Percentiles rank a stretch among this genome's conserved stretches.
Evolutionary conservation across 2,329 filamentous ascomycete genomes (phyloP).

Genomic region (Coleophoma crateriformis): DNA sequence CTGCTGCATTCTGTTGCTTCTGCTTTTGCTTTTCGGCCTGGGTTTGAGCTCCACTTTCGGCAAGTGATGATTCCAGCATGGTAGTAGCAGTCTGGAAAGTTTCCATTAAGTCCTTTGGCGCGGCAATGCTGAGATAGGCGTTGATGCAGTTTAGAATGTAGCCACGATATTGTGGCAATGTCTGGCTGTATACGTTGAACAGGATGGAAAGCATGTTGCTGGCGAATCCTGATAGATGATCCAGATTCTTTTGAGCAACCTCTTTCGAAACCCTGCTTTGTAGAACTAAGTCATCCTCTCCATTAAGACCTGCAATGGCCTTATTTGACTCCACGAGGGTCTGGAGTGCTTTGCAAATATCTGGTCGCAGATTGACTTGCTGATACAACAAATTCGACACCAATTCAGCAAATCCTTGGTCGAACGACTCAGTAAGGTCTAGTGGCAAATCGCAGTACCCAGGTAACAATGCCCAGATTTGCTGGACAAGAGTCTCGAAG

Average conservation of each 20-base stretch:
- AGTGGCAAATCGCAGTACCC: slow-evolving; percentile 92
- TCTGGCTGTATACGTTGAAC: slow-evolving; percentile 99
- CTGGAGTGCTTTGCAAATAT: slow-evolving; percentile 82
- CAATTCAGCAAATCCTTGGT: slow-evolving; percentile 84
- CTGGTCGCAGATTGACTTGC: slow-evolving; percentile 79
- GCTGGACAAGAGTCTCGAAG: slow-evolving; percentile 91
- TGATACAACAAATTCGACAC: slow-evolving; percentile 89
- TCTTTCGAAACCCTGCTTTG: slow-evolving; percentile 74
- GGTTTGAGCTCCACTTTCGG: slow-evolving; percentile 53
- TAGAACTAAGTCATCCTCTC: slow-evolving; percentile 61
- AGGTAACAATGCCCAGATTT: slow-evolving; percentile 89
- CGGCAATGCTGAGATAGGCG: slow-evolving; percentile 84
- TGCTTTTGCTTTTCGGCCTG: slow-evolving; percentile 58
- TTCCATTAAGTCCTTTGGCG: slow-evolving; percentile 70
- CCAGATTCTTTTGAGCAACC: slow-evolving; percentile 71
- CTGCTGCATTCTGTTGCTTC: slow-evolving; percentile 46
- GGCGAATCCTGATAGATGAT: slow-evolving; percentile 73
- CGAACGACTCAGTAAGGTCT: slow-evolving; percentile 71
- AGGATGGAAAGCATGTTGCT: slow-evolving; percentile 89
- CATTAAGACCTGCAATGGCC: slow-evolving; percentile 65
- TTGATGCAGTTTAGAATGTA: slow-evolving; percentile 94
- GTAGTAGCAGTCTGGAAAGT: slow-evolving; percentile 84
- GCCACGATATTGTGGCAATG: slow-evolving; percentile 83
- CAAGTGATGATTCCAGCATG: slow-evolving; percentile 72
- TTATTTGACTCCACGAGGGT: slow-evolving; percentile 89